Percentiles rank a stretch among this genome's conserved stretches.
phyloP scores from a whole-genome alignment of 177 flowering plant species.

The Telopea speciosissima region DNA sequence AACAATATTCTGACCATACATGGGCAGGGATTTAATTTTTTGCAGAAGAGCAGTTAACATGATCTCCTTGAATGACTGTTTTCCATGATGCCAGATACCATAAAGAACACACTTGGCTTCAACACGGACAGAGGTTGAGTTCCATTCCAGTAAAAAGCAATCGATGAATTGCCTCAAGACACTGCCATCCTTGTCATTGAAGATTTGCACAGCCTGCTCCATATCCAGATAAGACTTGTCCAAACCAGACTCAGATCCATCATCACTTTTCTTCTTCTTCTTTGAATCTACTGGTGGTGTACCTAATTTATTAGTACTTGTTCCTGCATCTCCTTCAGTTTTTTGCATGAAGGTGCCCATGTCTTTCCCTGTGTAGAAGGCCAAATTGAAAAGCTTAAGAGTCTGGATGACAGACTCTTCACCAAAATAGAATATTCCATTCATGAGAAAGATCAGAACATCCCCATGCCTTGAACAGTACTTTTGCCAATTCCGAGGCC shows the following conservation, averaged over 20 bases:
- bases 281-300: constrained; percentile 56
- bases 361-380: constrained; percentile 85
- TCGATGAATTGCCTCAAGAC: constrained; percentile 69
- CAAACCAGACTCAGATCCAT: constrained; percentile 56
- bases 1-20: constrained; percentile 89
- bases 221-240: constrained; percentile 87
- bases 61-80: constrained; percentile 64
- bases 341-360: constrained; percentile 46
- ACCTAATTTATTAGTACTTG: constrained; percentile 52
- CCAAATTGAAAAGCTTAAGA: constrained; percentile 74
- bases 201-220: constrained; percentile 70
- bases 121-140: constrained; percentile 69
- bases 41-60: constrained; percentile 61
- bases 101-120: constrained; percentile 85
- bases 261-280: constrained; percentile 91
- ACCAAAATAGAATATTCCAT: constrained; percentile 75
- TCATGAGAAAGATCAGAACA: constrained; percentile 65
- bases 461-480: constrained; percentile 87
- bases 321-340: constrained; percentile 65
- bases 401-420: constrained; percentile 91
- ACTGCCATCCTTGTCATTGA: constrained; percentile 59
- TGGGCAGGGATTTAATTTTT: constrained; percentile 64
- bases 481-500: constrained; percentile 99
- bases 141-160: constrained; percentile 89
- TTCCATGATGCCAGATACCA: constrained; percentile 94